phyloP scores from a whole-genome alignment of 2,329 filamentous ascomycete species.

The Hypoxylon sp. region DNA sequence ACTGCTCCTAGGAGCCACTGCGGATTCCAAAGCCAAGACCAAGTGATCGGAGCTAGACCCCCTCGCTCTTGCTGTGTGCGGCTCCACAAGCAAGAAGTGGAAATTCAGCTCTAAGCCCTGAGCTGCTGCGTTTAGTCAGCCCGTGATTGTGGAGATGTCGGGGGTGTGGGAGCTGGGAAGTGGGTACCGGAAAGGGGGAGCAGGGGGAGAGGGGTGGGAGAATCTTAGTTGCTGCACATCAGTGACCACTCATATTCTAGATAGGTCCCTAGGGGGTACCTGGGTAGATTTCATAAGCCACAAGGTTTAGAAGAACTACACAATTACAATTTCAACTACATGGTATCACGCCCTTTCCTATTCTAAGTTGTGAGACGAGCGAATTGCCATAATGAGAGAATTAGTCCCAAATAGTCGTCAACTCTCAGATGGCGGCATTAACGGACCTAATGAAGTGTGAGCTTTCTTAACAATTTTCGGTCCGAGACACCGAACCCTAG shows the following conservation, averaged over 20 bases:
- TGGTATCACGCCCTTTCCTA: not conserved
- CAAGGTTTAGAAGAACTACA: not conserved
- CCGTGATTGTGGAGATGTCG: not conserved
- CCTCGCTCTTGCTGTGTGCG: not conserved
- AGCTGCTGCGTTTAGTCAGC: not conserved
- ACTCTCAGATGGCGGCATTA: not conserved
- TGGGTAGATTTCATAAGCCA: not conserved
- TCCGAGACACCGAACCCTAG: constrained; percentile 1
- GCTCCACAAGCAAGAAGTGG: not conserved
- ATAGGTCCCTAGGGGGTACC: not conserved
- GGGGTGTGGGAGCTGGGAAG: not conserved
- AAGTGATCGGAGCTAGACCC: not conserved
- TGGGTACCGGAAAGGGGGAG: not conserved
- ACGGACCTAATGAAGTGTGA: not conserved
- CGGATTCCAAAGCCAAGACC: not conserved
- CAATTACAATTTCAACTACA: not conserved
- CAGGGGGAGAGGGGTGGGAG: not conserved
- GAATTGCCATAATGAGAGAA: not conserved
- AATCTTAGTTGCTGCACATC: not conserved
- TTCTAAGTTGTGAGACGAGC: not conserved
- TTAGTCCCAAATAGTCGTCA: not conserved
- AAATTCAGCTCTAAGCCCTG: constrained; percentile 3
- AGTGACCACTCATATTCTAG: not conserved
- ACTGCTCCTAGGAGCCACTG: not conserved
- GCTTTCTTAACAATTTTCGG: constrained; percentile 1